phyloP scores from a whole-genome alignment of 2,329 filamentous ascomycete genomes.

The Aureobasidium melanogenum region DNA sequence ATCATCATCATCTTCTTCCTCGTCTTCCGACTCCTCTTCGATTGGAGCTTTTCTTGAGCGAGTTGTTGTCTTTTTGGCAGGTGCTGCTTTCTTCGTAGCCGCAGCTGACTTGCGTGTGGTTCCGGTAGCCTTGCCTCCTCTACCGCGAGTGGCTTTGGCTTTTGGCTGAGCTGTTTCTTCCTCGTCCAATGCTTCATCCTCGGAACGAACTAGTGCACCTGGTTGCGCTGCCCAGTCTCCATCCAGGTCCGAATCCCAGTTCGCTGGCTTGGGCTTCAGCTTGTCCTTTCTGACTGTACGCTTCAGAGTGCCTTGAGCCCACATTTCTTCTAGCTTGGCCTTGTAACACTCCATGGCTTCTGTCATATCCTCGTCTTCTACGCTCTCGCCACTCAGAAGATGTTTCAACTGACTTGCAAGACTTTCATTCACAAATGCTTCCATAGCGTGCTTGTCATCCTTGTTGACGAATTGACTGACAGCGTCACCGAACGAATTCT shows the following conservation, averaged over 20 bases:
- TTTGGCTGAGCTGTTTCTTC: conserved; percentile 24
- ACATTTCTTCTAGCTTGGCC: conserved; percentile 60
- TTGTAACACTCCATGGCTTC: conserved; percentile 48
- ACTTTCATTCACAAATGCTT: conserved; percentile 37
- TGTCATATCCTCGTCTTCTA: conserved; percentile 57
- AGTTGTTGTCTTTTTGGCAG: conserved; percentile 25
- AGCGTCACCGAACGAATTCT: conserved; percentile 86
- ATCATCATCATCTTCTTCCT: conserved; percentile 32
- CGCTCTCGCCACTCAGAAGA: conserved; percentile 50
- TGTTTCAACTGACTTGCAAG: conserved; percentile 36
- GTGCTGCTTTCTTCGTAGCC: conserved; percentile 28
- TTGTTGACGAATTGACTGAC: conserved; percentile 91
- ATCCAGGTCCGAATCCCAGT: conserved; percentile 85
- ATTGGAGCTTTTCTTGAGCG: conserved; percentile 34
- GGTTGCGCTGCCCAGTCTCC: conserved; percentile 78
- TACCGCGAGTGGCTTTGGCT: conserved; percentile 36
- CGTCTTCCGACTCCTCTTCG: conserved; percentile 35
- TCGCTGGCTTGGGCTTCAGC: conserved; percentile 62
- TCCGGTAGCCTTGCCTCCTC: conserved; percentile 36
- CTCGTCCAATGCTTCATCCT: conserved; percentile 39
- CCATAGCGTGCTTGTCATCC: conserved; percentile 86
- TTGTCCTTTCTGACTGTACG: conserved; percentile 35
- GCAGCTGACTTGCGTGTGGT: conserved; percentile 30
- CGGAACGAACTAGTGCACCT: conserved; percentile 50
- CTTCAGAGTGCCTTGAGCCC: conserved; percentile 55